phyloP scores from a whole-genome alignment of 2,329 filamentous ascomycete genomes.

The Xylariaceae sp. region DNA sequence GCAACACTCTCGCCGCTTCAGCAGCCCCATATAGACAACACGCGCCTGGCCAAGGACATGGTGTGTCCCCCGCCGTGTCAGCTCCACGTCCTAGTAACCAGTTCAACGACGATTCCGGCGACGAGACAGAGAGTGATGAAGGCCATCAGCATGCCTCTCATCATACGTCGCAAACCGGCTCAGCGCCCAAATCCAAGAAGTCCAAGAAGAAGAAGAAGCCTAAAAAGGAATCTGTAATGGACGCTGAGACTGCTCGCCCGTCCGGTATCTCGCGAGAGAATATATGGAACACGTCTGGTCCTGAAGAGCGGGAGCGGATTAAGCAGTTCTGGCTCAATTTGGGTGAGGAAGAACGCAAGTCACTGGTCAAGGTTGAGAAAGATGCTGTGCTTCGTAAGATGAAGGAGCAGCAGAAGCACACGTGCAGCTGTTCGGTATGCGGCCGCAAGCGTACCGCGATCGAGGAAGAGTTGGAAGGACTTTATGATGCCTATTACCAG shows the following conservation, averaged over 20 bases:
- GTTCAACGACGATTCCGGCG: constrained; percentile 44
- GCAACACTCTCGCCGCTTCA: constrained; percentile 22
- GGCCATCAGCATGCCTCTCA: constrained; percentile 42
- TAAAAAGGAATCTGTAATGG: constrained; percentile 35
- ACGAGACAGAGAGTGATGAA: constrained; percentile 53
- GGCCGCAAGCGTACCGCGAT: constrained; percentile 94
- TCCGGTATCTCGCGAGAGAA: constrained; percentile 64
- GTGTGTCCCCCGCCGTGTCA: constrained; percentile 7
- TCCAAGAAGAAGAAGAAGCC: constrained; percentile 64
- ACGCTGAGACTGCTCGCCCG: constrained; percentile 24
- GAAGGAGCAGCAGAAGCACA: constrained; percentile 99
- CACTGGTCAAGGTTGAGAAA: constrained; percentile 95
- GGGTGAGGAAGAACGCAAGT: constrained; percentile 90
- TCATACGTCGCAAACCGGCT: constrained; percentile 36
- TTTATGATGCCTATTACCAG: constrained; percentile 98
- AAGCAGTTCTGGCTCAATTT: constrained; percentile 97
- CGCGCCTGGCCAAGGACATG: constrained; percentile 11
- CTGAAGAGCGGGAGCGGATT: constrained; percentile 93
- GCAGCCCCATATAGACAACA: constrained; percentile 19
- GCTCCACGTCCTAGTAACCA: constrained; percentile 28
- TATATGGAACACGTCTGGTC: constrained; percentile 95
- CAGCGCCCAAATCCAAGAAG: constrained; percentile 49
- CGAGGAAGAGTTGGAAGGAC: constrained; percentile 92
- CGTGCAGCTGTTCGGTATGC: constrained; percentile 95
- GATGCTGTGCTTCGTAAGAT: constrained; percentile 97